Evolutionary conservation across 768 basidiomycete species (phyloP).

Genomic region (Termitomyces sp.): DNA sequence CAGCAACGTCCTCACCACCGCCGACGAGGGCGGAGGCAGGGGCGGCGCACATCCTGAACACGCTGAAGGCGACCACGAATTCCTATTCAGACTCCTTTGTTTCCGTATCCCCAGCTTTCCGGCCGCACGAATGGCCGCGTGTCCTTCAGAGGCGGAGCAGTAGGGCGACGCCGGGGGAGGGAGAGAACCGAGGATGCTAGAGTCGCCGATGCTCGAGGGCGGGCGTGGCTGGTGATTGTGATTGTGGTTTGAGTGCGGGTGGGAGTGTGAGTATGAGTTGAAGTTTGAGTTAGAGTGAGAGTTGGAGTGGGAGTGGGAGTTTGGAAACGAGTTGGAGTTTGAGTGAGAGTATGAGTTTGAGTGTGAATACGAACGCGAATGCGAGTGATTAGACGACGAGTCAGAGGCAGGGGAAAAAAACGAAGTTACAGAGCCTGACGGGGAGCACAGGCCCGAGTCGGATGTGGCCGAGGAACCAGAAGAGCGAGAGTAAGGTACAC

Average conservation of each 20-base stretch:
- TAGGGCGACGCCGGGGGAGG: slow-evolving; percentile 3
- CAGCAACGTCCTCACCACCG: not conserved
- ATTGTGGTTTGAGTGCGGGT: slow-evolving; percentile 8
- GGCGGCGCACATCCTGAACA: not conserved
- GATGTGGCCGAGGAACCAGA: slow-evolving; percentile 20
- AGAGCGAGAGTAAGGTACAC: slow-evolving; percentile 15
- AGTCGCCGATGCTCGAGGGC: slow-evolving; percentile 15
- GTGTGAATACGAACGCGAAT: not conserved
- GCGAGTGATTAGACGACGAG: slow-evolving; percentile 7
- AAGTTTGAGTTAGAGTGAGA: not conserved
- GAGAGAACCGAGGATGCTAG: slow-evolving; percentile 14
- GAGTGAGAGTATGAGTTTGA: not conserved
- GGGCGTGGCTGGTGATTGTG: slow-evolving; percentile 1
- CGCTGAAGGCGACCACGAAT: slow-evolving; percentile 39
- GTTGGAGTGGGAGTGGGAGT: slow-evolving; percentile 6
- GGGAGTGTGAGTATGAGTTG: not conserved
- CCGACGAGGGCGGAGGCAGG: not conserved
- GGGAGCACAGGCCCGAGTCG: slow-evolving; percentile 21
- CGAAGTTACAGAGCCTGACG: slow-evolving; percentile 22
- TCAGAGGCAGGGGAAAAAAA: slow-evolving; percentile 25
- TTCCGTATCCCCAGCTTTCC: slow-evolving; percentile 42
- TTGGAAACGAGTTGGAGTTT: not conserved
- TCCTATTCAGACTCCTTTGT: slow-evolving; percentile 41
- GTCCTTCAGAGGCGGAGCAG: slow-evolving; percentile 14
- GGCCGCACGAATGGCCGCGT: slow-evolving; percentile 47